Evolutionary conservation across 2,329 filamentous ascomycete genomes (phyloP).

Genomic region (Calonectria pseudoreteaudii): DNA sequence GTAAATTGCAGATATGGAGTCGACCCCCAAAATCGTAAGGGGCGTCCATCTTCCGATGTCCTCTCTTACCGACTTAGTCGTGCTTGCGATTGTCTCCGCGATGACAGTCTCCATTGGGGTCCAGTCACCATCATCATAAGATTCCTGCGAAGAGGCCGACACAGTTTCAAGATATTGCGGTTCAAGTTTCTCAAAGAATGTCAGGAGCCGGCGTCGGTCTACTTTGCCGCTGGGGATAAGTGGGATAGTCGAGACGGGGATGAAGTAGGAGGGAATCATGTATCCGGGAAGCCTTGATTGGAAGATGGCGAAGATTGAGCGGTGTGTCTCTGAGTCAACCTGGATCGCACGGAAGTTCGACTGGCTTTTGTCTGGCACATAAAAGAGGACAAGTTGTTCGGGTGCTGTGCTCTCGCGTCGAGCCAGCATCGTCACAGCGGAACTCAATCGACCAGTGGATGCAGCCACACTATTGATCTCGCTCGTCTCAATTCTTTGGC

Average conservation of each 20-base stretch:
- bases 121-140: slow-evolving; percentile 56
- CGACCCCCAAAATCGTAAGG: slow-evolving; percentile 82
- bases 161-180: slow-evolving; percentile 56
- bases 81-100: slow-evolving; percentile 63
- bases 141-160: slow-evolving; percentile 40
- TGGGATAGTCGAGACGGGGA: slow-evolving; percentile 78
- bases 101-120: slow-evolving; percentile 68
- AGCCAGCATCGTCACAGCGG: slow-evolving; percentile 74
- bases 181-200: slow-evolving; percentile 60
- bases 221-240: slow-evolving; percentile 81
- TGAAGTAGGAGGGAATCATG: slow-evolving; percentile 81
- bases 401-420: slow-evolving; percentile 50
- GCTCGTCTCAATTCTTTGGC: slow-evolving; percentile 81
- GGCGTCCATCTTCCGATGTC: slow-evolving; percentile 74
- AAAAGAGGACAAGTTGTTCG: slow-evolving; percentile 76
- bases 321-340: slow-evolving; percentile 49
- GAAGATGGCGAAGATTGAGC: slow-evolving; percentile 66
- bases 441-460: slow-evolving; percentile 61
- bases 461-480: slow-evolving; percentile 78
- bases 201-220: slow-evolving; percentile 67
- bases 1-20: slow-evolving; percentile 84
- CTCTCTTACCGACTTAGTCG: slow-evolving; percentile 57
- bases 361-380: slow-evolving; percentile 59
- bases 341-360: slow-evolving; percentile 52
- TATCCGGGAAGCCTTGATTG: slow-evolving; percentile 73